Evolutionary conservation across 1,284 basidiomycete species (phyloP).

Genomic region (Psilocybe mexicana): DNA sequence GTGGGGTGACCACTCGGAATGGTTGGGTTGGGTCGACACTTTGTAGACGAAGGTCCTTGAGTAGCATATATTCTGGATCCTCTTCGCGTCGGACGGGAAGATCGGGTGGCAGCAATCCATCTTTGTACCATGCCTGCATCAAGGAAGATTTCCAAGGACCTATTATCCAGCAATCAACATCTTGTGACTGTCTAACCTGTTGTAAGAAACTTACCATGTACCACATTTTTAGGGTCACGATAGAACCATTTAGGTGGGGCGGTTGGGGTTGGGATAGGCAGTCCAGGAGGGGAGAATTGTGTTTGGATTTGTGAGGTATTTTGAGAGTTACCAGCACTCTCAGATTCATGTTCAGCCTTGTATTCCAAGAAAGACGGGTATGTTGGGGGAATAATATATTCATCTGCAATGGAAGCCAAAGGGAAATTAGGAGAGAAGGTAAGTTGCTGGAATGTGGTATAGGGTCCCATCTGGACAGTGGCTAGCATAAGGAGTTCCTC

Average conservation of each 20-base stretch:
- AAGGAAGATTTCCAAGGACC: conserved; percentile 83
- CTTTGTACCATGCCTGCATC: conserved; percentile 85
- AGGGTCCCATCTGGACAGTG: conserved; percentile 72
- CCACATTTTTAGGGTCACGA: conserved; percentile 72
- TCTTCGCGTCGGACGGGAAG: conserved; percentile 77
- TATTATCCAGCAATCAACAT: conserved; percentile 28
- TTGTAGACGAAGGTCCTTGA: conserved; percentile 73
- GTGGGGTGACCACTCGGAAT: conserved; percentile 56
- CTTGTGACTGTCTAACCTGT: not conserved
- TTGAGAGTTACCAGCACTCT: conserved; percentile 35
- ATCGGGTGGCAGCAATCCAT: conserved; percentile 75
- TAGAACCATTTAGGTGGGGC: conserved; percentile 78
- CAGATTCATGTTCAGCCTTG: conserved; percentile 57
- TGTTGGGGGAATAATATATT: conserved; percentile 86
- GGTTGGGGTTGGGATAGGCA: conserved; percentile 65
- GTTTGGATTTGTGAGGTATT: conserved; percentile 51
- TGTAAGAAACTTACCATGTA: conserved; percentile 59
- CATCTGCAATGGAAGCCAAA: conserved; percentile 81
- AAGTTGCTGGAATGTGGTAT: conserved; percentile 87
- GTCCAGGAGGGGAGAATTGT: conserved; percentile 75
- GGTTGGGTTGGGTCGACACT: conserved; percentile 76
- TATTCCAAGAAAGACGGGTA: conserved; percentile 78
- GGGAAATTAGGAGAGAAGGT: conserved; percentile 82
- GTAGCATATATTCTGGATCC: conserved; percentile 62
- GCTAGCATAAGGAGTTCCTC: conserved; percentile 73